Percentiles rank a stretch among this genome's conserved stretches.
phyloP scores from a whole-genome alignment of 2,329 filamentous ascomycete species.

The Apiospora sp. region DNA sequence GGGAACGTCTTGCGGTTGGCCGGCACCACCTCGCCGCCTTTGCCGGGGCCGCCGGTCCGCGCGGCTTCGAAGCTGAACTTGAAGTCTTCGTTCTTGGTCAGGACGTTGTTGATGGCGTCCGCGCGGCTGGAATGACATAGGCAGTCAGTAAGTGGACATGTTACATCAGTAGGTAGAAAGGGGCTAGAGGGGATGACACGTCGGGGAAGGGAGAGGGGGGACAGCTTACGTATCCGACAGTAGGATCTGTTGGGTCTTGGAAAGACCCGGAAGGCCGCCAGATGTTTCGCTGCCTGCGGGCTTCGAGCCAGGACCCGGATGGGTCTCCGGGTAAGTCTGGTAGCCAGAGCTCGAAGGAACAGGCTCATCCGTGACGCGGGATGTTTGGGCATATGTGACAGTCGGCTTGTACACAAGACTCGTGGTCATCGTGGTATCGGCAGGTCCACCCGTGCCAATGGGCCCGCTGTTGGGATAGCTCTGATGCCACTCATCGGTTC shows the following conservation, averaged over 20 bases:
- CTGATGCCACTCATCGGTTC: background rate
- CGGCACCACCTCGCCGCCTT: slow-evolving; percentile 57
- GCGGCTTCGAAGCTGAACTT: slow-evolving; percentile 55
- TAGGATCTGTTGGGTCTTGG: slow-evolving; percentile 48
- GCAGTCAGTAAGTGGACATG: slow-evolving; percentile 30
- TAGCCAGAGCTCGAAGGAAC: slow-evolving; percentile 1
- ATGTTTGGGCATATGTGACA: background rate
- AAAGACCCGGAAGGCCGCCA: slow-evolving; percentile 33
- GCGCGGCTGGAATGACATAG: no score
- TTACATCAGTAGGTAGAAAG: background rate
- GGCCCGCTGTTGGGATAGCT: background rate
- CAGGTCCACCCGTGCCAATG: background rate
- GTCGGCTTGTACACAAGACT: background rate
- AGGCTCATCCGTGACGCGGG: background rate
- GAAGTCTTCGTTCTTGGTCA: slow-evolving; percentile 54
- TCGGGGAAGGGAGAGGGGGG: no score
- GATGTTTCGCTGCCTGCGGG: slow-evolving; percentile 29
- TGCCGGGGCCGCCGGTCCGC: slow-evolving; percentile 42
- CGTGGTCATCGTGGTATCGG: background rate
- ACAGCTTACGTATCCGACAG: slow-evolving; percentile 48
- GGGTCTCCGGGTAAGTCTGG: slow-evolving; percentile 20
- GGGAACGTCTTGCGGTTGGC: slow-evolving; percentile 66
- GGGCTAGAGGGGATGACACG: background rate
- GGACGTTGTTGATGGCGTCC: slow-evolving; percentile 52
- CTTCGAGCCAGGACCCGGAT: slow-evolving; percentile 25